Conservation (phyloP, 495 filamentous ascomycete genomes). For the Podospora fimiseda region DNA sequence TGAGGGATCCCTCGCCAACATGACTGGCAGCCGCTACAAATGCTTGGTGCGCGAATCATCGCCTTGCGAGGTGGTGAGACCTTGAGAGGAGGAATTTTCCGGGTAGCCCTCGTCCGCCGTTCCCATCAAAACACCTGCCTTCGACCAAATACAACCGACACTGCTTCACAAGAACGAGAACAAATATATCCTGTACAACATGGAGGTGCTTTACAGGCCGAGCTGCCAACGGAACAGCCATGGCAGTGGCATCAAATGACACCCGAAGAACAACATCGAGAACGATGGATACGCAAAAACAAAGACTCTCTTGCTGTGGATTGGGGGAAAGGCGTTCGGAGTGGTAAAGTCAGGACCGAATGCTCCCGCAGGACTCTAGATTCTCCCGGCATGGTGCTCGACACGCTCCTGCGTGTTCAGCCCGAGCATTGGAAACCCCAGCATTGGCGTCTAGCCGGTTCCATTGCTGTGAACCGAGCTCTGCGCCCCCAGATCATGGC, state of each 20-base stretch:
- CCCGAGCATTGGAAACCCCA: constrained; percentile 1
- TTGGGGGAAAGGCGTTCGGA: neutral
- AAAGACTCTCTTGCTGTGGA: constrained; percentile 1
- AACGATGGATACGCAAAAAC: constrained; percentile 6
- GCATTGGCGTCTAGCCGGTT: constrained; percentile 11
- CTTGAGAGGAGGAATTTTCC: neutral
- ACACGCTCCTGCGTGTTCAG: constrained; percentile 8
- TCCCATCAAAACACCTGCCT: no score
- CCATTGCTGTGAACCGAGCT: constrained; percentile 14
- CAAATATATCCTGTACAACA: neutral
- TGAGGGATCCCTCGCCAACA: constrained; percentile 10
- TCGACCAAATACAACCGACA: neutral
- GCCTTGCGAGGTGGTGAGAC: constrained; percentile 17
- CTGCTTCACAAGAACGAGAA: neutral
- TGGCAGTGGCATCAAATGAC: constrained; percentile 12
- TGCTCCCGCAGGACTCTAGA: constrained; percentile 2
- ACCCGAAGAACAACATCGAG: constrained; percentile 7
- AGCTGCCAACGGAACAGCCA: neutral
- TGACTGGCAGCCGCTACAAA: constrained; percentile 20
- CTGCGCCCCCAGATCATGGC: constrained; percentile 29
- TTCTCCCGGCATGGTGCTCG: constrained; percentile 16
- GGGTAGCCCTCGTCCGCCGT: no score
- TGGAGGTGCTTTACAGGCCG: neutral
- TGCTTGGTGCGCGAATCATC: constrained; percentile 23
- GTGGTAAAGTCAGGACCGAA: constrained; percentile 2